These are phyloP conservation scores for Primulina huaijiensis DNA, from an alignment of 257 asterid species.

Conservation along the genomic window DNA sequence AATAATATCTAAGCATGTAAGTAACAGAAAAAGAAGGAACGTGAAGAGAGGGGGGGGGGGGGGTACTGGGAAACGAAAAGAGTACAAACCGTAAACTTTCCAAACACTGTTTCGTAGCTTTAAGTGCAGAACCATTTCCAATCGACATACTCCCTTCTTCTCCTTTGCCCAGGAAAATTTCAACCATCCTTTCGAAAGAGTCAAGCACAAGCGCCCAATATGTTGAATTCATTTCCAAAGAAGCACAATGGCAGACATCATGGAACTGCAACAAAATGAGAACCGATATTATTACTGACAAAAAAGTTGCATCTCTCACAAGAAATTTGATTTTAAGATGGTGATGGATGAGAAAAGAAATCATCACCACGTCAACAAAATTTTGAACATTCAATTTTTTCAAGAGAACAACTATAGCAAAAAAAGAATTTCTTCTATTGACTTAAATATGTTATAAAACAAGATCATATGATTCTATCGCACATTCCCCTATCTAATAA, in stretches of 20 bases:
- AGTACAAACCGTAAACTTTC: constrained; percentile 59
- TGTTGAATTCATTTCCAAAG: constrained; percentile 50
- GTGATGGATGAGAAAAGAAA: constrained; percentile 6
- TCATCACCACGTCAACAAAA: not conserved
- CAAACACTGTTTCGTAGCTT: constrained; percentile 61
- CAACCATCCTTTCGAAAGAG: constrained; percentile 46
- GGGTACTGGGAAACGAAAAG: not conserved
- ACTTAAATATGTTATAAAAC: not conserved
- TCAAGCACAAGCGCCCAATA: constrained; percentile 56
- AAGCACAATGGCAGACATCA: constrained; percentile 38
- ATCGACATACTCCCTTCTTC: constrained; percentile 29
- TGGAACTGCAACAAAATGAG: constrained; percentile 50
- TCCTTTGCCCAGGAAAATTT: constrained; percentile 39
- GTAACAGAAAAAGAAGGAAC: not conserved
- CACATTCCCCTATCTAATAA: not conserved
- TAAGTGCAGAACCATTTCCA: constrained; percentile 36
- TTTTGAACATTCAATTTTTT: too few relatives aligned
- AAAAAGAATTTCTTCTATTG: constrained; percentile 4
- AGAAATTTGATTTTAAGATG: constrained; percentile 15
- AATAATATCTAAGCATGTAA: constrained; percentile 19
- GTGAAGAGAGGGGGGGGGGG: not conserved
- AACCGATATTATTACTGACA: constrained; percentile 15
- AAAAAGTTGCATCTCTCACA: constrained; percentile 9
- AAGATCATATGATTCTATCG: not conserved
- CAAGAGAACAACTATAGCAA: not conserved